phyloP scores from a whole-genome alignment of 2,329 filamentous ascomycete genomes.

The Nannizzia gypsea region DNA sequence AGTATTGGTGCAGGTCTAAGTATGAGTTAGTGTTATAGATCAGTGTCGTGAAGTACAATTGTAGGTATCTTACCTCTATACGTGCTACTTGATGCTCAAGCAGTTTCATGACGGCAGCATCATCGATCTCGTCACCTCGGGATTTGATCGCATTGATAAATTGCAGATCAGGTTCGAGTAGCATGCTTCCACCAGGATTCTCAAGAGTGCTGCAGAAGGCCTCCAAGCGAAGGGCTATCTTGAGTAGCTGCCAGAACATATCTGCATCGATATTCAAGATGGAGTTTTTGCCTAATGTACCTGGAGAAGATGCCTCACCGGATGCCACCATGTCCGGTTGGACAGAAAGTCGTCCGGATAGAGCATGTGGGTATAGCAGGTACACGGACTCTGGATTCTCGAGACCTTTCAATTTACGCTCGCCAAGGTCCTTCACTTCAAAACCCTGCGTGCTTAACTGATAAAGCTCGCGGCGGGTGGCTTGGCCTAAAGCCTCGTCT shows the following conservation, averaged over 20 bases:
- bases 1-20: constrained; percentile 67
- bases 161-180: constrained; percentile 72
- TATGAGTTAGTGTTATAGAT: constrained; percentile 4
- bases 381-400: constrained; percentile 96
- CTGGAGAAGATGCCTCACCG: constrained; percentile 40
- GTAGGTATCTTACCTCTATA: constrained; percentile 62
- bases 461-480: constrained; percentile 77
- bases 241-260: constrained; percentile 80
- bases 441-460: constrained; percentile 85
- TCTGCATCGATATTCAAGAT: constrained; percentile 71
- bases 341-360: constrained; percentile 55
- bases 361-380: constrained; percentile 81
- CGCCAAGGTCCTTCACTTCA: constrained; percentile 90
- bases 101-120: constrained; percentile 76
- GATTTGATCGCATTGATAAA: constrained; percentile 63
- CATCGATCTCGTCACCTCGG: constrained; percentile 72
- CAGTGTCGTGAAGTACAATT: too few relatives aligned
- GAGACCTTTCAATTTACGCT: constrained; percentile 88
- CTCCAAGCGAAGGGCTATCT: constrained; percentile 75
- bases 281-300: constrained; percentile 50
- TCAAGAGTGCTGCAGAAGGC: constrained; percentile 89
- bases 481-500: constrained; percentile 60
- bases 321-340: constrained; percentile 40
- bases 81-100: constrained; percentile 90
- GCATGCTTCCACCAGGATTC: constrained; percentile 46